These are phyloP conservation scores for Arxiozyma bovina DNA, from an alignment of 1,139 yeast genomes.

Conservation along the genomic window DNA sequence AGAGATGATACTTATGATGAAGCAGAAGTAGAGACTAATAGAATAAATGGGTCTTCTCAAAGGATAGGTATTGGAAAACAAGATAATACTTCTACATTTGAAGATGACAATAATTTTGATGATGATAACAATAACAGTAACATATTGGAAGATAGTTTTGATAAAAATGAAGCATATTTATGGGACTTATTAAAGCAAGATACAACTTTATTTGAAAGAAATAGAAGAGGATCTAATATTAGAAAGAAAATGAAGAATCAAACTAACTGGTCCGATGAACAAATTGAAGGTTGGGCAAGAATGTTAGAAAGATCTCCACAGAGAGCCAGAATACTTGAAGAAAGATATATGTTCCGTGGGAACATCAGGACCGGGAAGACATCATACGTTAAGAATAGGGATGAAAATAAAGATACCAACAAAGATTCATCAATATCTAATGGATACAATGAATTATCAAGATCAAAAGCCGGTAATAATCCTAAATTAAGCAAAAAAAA, in stretches of 20 bases:
- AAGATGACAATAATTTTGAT: constrained; percentile 5
- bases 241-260: constrained; percentile 46
- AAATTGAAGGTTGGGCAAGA: constrained; percentile 86
- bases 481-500: constrained; percentile 3
- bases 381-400: constrained; percentile 23
- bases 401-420: constrained; percentile 2
- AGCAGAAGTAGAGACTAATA: constrained; percentile 39
- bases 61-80: constrained; percentile 7
- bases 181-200: constrained; percentile 50
- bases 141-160: constrained; percentile 20
- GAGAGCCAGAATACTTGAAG: constrained; percentile 53
- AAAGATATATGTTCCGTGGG: constrained; percentile 44
- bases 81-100: constrained; percentile 6
- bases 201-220: constrained; percentile 44
- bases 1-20: constrained; percentile 75
- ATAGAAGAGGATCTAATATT: constrained; percentile 42
- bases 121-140: constrained; percentile 14
- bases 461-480: neutral
- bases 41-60: constrained; percentile 8
- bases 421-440: neutral
- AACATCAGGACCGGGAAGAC: constrained; percentile 30
- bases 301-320: constrained; percentile 61
- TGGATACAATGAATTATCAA: neutral
- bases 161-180: constrained; percentile 42
- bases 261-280: constrained; percentile 76